A percentile compares a stretch with the other conserved stretches of the same genome.
Evolutionary conservation across 1,284 basidiomycete species (phyloP).

Genomic region (Pholiota adiposa): DNA sequence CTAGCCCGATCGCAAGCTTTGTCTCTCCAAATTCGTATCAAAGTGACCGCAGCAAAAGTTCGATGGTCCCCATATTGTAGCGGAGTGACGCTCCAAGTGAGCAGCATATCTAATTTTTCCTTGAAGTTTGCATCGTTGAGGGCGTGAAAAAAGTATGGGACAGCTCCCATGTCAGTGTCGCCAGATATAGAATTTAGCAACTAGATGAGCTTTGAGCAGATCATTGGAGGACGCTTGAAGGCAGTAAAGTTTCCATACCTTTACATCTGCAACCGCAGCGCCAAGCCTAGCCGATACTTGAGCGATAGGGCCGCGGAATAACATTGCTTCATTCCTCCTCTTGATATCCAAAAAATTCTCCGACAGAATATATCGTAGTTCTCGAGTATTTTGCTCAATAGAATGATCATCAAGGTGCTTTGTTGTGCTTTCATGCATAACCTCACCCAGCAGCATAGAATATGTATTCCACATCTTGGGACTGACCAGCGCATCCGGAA

Average conservation of each 20-base stretch:
- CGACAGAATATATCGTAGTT: slow-evolving; percentile 48
- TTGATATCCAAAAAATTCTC: slow-evolving; percentile 62
- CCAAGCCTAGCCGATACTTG: slow-evolving; percentile 60
- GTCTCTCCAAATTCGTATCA: slow-evolving; percentile 76
- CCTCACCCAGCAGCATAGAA: slow-evolving; percentile 47
- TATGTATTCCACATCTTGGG: slow-evolving; percentile 69
- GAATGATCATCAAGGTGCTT: slow-evolving; percentile 36
- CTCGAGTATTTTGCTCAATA: slow-evolving; percentile 42
- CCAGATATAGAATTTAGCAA: slow-evolving; percentile 82
- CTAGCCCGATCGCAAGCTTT: slow-evolving; percentile 63
- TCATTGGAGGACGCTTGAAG: slow-evolving; percentile 1
- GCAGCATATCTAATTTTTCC: slow-evolving; percentile 79
- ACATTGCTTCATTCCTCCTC: slow-evolving; percentile 76
- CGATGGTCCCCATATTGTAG: slow-evolving; percentile 87
- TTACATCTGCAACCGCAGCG: slow-evolving; percentile 75
- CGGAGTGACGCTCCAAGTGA: slow-evolving; percentile 87
- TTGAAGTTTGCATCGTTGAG: slow-evolving; percentile 51
- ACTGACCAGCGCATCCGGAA: slow-evolving; percentile 76
- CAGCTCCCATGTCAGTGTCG: slow-evolving; percentile 65
- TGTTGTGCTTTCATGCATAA: slow-evolving; percentile 45
- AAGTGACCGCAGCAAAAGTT: slow-evolving; percentile 78
- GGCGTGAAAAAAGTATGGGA: slow-evolving; percentile 64
- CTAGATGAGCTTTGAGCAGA: slow-evolving; percentile 38
- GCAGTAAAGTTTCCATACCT: slow-evolving; percentile 50
- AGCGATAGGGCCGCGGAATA: slow-evolving; percentile 70